A percentile compares a stretch with the other conserved stretches of the same genome.
These are phyloP conservation scores for Lactarius trivialis DNA, from an alignment of 768 basidiomycete genomes.

Conservation along the genomic window DNA sequence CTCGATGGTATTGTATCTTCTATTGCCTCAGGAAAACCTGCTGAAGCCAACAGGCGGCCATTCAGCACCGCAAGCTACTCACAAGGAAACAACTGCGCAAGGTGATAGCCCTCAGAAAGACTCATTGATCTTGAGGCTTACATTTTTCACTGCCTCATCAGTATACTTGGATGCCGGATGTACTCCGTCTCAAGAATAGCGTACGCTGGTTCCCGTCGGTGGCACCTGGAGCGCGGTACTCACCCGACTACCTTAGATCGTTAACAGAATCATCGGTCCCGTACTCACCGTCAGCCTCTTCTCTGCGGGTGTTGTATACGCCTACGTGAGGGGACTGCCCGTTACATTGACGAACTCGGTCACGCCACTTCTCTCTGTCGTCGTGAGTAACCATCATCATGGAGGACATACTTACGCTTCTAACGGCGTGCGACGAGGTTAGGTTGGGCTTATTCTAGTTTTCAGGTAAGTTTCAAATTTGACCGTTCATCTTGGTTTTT, in stretches of 20 bases:
- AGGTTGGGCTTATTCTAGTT: constrained; percentile 87
- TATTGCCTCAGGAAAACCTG: neutral
- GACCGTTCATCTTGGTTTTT: neutral
- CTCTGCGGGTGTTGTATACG: constrained; percentile 54
- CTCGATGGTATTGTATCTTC: neutral
- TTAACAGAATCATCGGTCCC: constrained; percentile 67
- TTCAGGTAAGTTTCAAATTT: constrained; percentile 56
- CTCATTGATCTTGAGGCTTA: neutral
- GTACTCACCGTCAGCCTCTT: constrained; percentile 80
- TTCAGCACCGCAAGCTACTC: constrained; percentile 21
- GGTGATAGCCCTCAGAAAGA: constrained; percentile 10
- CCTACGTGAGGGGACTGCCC: constrained; percentile 47
- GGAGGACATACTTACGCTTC: neutral
- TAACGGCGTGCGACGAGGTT: neutral
- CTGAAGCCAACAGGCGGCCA: neutral
- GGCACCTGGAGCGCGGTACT: constrained; percentile 7
- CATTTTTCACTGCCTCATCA: constrained; percentile 26
- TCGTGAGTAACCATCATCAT: constrained; percentile 44
- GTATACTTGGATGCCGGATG: constrained; percentile 90
- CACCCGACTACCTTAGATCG: constrained; percentile 42
- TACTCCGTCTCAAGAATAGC: constrained; percentile 76
- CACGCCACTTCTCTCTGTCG: constrained; percentile 82
- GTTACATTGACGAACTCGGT: constrained; percentile 75
- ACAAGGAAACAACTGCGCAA: constrained; percentile 19
- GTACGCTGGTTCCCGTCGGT: constrained; percentile 38